Conservation (phyloP, 371 early-diverging fungal species). For the Syncephalastrum contaminatum region DNA sequence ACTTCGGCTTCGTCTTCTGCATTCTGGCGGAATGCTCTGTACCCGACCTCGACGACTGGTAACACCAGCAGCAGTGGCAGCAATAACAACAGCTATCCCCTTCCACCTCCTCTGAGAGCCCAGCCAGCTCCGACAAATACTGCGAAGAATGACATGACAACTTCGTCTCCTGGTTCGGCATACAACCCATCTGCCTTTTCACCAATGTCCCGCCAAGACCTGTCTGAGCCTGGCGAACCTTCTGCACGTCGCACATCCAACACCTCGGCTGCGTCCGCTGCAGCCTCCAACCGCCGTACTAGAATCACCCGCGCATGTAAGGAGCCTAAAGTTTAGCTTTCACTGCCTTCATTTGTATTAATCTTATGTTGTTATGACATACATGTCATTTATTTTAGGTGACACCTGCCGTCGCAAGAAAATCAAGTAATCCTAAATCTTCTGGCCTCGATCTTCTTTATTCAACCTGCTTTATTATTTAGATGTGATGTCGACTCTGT, state of each 20-base stretch:
- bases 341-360: neutral
- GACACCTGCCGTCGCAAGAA: constrained; percentile 50
- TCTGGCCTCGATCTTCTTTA: neutral
- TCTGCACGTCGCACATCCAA: neutral
- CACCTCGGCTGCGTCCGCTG: neutral
- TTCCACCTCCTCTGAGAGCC: neutral
- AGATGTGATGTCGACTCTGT: constrained; percentile 43
- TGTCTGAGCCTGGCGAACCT: no score
- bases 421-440: constrained; percentile 30
- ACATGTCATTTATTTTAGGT: constrained; percentile 19
- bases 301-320: constrained; percentile 44
- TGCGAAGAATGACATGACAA: no score
- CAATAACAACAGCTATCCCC: neutral
- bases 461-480: constrained; percentile 3
- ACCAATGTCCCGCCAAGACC: no score
- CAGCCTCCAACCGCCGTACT: constrained; percentile 17
- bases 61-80: neutral
- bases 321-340: neutral
- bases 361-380: neutral
- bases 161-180: no score
- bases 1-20: no score
- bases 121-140: neutral
- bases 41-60: constrained; percentile 1
- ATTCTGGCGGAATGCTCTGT: no score
- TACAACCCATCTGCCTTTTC: no score